phyloP scores from a whole-genome alignment of 2,329 filamentous ascomycete species.

The Sporothrix schenckii region DNA sequence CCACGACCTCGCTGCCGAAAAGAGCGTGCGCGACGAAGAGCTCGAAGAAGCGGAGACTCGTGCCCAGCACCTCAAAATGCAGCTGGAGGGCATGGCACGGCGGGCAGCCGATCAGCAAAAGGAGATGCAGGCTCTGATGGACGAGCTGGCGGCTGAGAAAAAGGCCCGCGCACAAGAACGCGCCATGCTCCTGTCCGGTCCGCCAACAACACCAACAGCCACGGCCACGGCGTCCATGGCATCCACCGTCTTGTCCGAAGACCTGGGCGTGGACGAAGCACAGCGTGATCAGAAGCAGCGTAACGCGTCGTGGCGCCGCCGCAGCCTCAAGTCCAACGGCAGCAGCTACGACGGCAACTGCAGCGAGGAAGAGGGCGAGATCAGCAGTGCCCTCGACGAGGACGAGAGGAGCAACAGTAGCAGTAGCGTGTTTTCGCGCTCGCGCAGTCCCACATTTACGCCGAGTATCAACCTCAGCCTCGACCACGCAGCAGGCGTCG shows the following conservation, averaged over 20 bases:
- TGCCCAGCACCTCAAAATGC: slow-evolving; percentile 58
- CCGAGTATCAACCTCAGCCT: slow-evolving; percentile 38
- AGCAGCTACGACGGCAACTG: slow-evolving; percentile 52
- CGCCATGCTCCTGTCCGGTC: slow-evolving; percentile 39
- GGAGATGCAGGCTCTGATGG: slow-evolving; percentile 50
- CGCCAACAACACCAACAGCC: slow-evolving; percentile 28
- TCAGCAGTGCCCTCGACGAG: slow-evolving; percentile 53
- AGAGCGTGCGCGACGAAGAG: slow-evolving; percentile 58
- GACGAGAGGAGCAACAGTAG: slow-evolving; percentile 50
- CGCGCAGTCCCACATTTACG: slow-evolving; percentile 59
- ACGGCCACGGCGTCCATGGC: slow-evolving; percentile 35
- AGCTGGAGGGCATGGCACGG: slow-evolving; percentile 62
- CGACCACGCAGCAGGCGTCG: slow-evolving; percentile 31
- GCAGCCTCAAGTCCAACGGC: slow-evolving; percentile 50
- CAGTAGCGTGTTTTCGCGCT: slow-evolving; percentile 64
- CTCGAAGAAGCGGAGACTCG: slow-evolving; percentile 59
- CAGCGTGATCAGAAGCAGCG: slow-evolving; percentile 48
- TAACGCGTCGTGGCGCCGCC: slow-evolving; percentile 38
- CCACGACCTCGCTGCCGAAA: slow-evolving; percentile 56
- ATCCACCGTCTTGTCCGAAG: slow-evolving; percentile 49
- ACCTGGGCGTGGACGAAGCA: slow-evolving; percentile 56
- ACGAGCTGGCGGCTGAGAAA: slow-evolving; percentile 56
- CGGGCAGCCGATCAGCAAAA: slow-evolving; percentile 58
- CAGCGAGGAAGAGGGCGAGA: slow-evolving; percentile 40
- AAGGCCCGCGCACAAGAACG: slow-evolving; percentile 49